Evolutionary conservation across 495 filamentous ascomycete genomes (phyloP), one percentile per base, ranked within the genome.

Genomic region (Neurospora africana): DNA sequence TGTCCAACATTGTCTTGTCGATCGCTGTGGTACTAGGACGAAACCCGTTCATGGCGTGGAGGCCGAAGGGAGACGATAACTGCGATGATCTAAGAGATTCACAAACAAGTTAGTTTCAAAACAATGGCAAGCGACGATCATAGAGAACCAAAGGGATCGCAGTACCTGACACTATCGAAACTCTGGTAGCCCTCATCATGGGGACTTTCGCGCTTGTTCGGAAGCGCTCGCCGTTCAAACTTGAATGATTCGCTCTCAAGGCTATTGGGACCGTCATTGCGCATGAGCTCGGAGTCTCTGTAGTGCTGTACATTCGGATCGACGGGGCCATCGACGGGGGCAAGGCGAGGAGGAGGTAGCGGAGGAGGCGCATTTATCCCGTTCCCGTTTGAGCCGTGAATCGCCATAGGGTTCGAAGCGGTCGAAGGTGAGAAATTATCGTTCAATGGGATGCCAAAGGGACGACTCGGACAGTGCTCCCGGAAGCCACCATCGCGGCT

Each of bases 1-100:
- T 94, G 65, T 91, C 92, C 35, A 95, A 81, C 69, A 95, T 82
- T 72, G 91, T 90, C 77, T 90, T 90, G 75, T 96, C 93, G 76
- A 95, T 95, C 36, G 88, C 88, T 75, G 92, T 88, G 19, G 87
- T 90, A 9, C 87, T 88, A 33, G 78, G 78, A 72, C 85, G 88
- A 77, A 84, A 82, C 84, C 91, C 82, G 36, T 79, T 86, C 70
- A 83, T 81, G 72, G 84, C 78, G 70, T 87, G 84, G 69, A 79
- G 79, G 71, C 83, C 81, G 80, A 79, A 75, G 76, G 77, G 41
- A 68, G 78, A 76, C 7, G 77, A 70, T 13, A 78, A 74, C 10
- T 73, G 76, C 19, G 75, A 69, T 11, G 68, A 78, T 80, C 79
- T 73, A 13, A 75, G 74, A 40, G 33, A 65, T 47, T 38, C 30